Evolutionary conservation across 768 basidiomycete genomes (phyloP).

Genomic region (Amanita muscaria): DNA sequence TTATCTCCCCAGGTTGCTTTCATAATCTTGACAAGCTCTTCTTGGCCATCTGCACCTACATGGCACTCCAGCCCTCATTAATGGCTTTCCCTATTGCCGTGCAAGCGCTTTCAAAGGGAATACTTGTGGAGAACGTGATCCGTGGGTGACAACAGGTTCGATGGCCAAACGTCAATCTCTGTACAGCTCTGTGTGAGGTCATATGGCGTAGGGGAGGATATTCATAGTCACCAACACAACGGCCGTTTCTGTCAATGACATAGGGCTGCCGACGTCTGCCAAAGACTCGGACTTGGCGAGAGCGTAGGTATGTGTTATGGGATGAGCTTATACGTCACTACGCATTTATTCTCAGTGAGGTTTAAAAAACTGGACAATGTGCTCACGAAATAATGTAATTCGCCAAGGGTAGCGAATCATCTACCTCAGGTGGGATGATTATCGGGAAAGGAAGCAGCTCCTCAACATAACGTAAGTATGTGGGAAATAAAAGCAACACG

Average conservation of each 20-base stretch:
- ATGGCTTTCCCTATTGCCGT: conserved; percentile 40
- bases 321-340: conserved; percentile 50
- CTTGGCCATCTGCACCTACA: conserved; percentile 40
- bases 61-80: conserved; percentile 46
- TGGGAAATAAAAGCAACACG: no score
- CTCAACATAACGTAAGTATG: no score
- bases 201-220: conserved; percentile 2
- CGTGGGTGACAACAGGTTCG: conserved; percentile 55
- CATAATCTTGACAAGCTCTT: conserved; percentile 45
- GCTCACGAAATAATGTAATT: conserved; percentile 51
- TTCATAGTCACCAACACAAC: conserved; percentile 47
- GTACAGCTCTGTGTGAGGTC: no score
- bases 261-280: conserved; percentile 45
- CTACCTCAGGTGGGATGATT: conserved; percentile 25
- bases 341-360: no score
- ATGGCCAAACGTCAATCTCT: conserved; percentile 64
- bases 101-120: conserved; percentile 45
- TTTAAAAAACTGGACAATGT: background rate
- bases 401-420: conserved; percentile 39
- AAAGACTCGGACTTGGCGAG: conserved; percentile 49
- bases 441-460: conserved; percentile 29
- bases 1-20: conserved; percentile 42
- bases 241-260: conserved; percentile 40
- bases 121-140: conserved; percentile 45
- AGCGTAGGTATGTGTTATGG: conserved; percentile 59